Evolutionary conservation across 2,329 filamentous ascomycete genomes (phyloP), one percentile per base, ranked within the genome.

Genomic region (Botrytis porri): DNA sequence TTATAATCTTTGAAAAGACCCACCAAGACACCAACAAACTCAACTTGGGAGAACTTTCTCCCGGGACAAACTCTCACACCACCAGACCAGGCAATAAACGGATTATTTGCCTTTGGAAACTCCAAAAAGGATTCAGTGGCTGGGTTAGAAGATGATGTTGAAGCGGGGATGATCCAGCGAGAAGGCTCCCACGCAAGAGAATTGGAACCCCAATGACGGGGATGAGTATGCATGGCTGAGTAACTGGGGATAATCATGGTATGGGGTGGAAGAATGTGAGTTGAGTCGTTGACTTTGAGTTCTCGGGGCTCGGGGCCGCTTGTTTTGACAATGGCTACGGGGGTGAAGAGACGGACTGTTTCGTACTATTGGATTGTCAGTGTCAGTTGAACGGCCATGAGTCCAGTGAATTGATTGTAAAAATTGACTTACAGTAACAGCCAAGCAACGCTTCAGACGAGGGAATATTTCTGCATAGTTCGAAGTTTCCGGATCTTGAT

Each of bases 171-270:
- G 29, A 70, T 51, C 59, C 69, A 70, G 18, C 69, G 69, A 16
- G 57, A 63, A 3, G 69, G 69, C 22, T 70, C 57, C 69, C 69
- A 70, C 1, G 29, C 41, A 5, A 70, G 69, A 9, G 69, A 70
- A n/a, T 70, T 70, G 6, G 39, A 35, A 45, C 59, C 69, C 59
- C 69, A 70, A 7, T 70, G 20, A 8, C 69, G 69, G n/a, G 69
- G 69, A 39, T 63, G 59, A 1, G 59, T 70, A 10, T 70, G 69
- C 43, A 70, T 37, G 16, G 69, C 69, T 37, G 69, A 70, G 7
- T 70, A 70, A 29, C 69, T 70, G 10, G 69, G 69, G 1, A 70
- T 70, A 9, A 70, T 70, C n/a, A 37, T 63, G 10, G 69, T 70
- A 1, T 63, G 25, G 1, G 39, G 54, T 35, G 43, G 69, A 64